Evolutionary conservation across 768 basidiomycete species (phyloP), one percentile per base, ranked within the genome.

Genomic region (Gymnopilus dilepis): DNA sequence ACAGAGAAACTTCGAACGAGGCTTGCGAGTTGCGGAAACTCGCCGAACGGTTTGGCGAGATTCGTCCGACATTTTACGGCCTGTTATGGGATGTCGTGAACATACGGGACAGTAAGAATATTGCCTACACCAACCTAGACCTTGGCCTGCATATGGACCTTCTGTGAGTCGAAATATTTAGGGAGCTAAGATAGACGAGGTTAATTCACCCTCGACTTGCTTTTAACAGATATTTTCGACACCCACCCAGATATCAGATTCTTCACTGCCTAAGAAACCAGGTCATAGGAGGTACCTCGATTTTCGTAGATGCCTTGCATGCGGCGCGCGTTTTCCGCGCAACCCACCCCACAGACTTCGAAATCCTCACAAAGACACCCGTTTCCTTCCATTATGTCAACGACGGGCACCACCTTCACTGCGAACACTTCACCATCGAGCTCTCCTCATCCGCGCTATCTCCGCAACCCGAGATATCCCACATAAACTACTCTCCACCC

Each of bases 351-450:
- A 69, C 73, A 0, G 79, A 83, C 24, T 95, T 91, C 69, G 70
- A 80, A 8, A 59, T 81, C 21, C 85, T 98, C n/a, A 70, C 83
- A 0, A 73, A 72, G 28, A 87, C 84, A 0, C 88, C 82, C 0
- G 89, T 98, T n/a, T 82, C 84, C 0, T 99, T 95, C 76, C 91
- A 95, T 67, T 99, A 98, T 75, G 82, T 92, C 70, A 96, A 95
- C 69, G 93, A 94, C 67, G 90, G 89, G 0, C 92, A 98, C 67
- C 91, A 93, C 72, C 82, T 95, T 4, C 86, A 89, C 65, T 72
- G 80, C 56, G 73, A 81, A 21, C 95, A 94, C 70, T 86, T 88
- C 0, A 91, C 93, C 2, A 89, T 97, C 70, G 84, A 92, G 65
- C 79, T 94, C 45, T 76, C 78, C 15, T 55, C 67, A 26, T 56